Evolutionary conservation across 495 filamentous ascomycete species (phyloP), one percentile per base, ranked within the genome.

Genomic region (Podospora tetraspora): DNA sequence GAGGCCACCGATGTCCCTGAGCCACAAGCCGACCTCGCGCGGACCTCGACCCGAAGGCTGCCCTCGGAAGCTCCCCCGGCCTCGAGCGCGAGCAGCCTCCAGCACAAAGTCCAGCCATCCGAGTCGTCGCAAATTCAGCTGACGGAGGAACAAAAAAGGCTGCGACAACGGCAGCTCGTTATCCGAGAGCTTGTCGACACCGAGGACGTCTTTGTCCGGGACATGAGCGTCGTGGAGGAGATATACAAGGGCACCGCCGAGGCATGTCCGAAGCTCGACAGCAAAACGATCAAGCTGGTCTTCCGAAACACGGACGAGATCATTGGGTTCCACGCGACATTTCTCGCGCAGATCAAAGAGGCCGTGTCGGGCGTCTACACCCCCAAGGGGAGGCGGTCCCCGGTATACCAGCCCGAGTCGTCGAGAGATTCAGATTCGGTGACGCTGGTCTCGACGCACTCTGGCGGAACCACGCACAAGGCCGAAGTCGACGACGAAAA

Each of bases 231-330:
- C 56, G 89, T 96, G 7, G 91, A 96, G 73, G 92, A 97, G 72
- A 97, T 98, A 59, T 99, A 97, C 82, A 96, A 94, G 77, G 92
- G 90, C n/a, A 97, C 95, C 0, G 92, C 92, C 0, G 90, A 90
- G 69, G 89, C 92, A 21, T 90, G 89, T 60, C 85, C 92, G 22
- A 86, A 91, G 63, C 84, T 97, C n/a, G 91, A 90, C 27, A 76
- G 83, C 21, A 90, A 93, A 59, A 96, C 97, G 66, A 88, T 95
- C 68, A 95, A 92, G 75, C 84, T 89, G 19, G 86, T 99, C 22
- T 99, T 99, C 75, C 87, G 90, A 62, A 99, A 98, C 73, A 92
- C 90, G 3, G 90, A 93, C 68, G 87, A 96, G 69, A 88, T 98
- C 70, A 89, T 92, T 66, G 84, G 85, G 19, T 97, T 98, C 72